phyloP scores from a whole-genome alignment of 805 yeast genomes.

The Hanseniaspora clermontiae region DNA sequence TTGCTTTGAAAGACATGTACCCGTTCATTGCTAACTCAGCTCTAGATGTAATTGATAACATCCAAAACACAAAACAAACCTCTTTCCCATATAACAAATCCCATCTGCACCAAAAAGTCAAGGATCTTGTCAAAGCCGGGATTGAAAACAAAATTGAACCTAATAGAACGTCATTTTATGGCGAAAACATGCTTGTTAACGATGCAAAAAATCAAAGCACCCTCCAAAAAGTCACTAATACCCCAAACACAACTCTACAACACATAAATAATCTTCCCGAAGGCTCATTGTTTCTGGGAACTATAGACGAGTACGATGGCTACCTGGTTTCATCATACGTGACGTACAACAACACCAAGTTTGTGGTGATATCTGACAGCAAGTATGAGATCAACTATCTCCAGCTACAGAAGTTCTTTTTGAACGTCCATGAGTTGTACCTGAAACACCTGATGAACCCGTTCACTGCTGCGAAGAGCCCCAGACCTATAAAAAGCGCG shows the following conservation, averaged over 20 bases:
- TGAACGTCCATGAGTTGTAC: constrained; percentile 76
- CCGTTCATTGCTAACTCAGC: constrained; percentile 86
- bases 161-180: neutral
- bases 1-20: constrained; percentile 56
- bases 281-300: constrained; percentile 46
- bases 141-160: neutral
- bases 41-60: constrained; percentile 79
- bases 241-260: neutral
- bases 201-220: neutral
- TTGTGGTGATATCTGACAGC: constrained; percentile 53
- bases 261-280: neutral
- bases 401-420: constrained; percentile 67
- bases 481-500: neutral
- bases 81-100: constrained; percentile 5
- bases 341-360: constrained; percentile 77
- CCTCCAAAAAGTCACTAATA: neutral
- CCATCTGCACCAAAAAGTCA: constrained; percentile 5
- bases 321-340: constrained; percentile 70
- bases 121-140: neutral
- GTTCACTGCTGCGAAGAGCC: constrained; percentile 33
- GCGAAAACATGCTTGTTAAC: neutral
- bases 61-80: constrained; percentile 33
- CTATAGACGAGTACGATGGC: constrained; percentile 77
- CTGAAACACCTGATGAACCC: constrained; percentile 78
- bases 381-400: constrained; percentile 41